Evolutionary conservation across 2,329 filamentous ascomycete species (phyloP).

Genomic region (Cladosporium austrohemisphaericum): DNA sequence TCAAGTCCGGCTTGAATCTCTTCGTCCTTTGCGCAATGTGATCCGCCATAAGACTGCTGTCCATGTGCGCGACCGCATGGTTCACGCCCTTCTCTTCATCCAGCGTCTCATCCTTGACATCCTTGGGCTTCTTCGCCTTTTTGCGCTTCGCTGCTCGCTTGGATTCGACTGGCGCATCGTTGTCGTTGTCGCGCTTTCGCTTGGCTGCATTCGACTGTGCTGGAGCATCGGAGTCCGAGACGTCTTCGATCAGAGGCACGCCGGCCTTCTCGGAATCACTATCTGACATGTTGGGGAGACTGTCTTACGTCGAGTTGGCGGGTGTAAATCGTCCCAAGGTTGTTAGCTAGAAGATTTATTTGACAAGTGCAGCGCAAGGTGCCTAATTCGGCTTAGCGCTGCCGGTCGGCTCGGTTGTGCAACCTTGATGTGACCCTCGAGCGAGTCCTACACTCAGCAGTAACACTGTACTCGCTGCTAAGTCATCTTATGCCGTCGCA

Average conservation of each 20-base stretch:
- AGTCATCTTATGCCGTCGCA: too few relatives aligned
- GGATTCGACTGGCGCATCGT: constrained; percentile 32
- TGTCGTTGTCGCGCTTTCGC: constrained; percentile 38
- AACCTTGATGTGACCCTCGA: too few relatives aligned
- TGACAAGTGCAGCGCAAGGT: too few relatives aligned
- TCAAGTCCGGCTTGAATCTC: constrained; percentile 76
- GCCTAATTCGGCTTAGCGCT: too few relatives aligned
- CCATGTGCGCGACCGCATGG: constrained; percentile 75
- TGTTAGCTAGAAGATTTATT: too few relatives aligned
- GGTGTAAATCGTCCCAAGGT: too few relatives aligned
- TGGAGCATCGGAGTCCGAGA: constrained; percentile 33
- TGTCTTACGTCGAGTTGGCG: too few relatives aligned
- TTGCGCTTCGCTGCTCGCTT: constrained; percentile 48
- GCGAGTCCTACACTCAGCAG: too few relatives aligned
- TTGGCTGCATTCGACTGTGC: constrained; percentile 32
- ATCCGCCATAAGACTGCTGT: constrained; percentile 77
- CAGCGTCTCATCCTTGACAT: constrained; percentile 60
- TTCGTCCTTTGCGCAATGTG: constrained; percentile 76
- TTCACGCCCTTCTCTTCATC: constrained; percentile 60
- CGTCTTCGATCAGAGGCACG: constrained; percentile 42
- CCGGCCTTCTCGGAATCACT: constrained; percentile 40
- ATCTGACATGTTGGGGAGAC: constrained; percentile 38
- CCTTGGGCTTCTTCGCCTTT: constrained; percentile 56
- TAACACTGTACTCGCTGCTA: too few relatives aligned
- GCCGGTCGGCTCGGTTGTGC: too few relatives aligned